phyloP scores from a whole-genome alignment of 768 basidiomycete species.

The Termitomyces sp. region DNA sequence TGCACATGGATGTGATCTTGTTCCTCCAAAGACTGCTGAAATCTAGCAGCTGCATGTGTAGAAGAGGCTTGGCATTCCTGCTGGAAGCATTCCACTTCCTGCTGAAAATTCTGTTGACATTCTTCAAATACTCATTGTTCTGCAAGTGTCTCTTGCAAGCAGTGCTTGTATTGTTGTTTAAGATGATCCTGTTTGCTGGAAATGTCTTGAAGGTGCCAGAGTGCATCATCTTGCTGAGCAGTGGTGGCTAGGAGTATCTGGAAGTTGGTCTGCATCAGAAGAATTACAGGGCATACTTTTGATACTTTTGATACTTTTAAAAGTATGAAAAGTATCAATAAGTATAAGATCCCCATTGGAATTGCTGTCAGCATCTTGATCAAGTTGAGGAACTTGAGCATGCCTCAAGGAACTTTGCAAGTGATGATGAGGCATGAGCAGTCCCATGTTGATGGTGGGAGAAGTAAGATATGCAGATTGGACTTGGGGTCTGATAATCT shows the following conservation, averaged over 20 bases:
- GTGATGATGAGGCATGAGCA: constrained; percentile 39
- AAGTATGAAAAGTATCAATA: too few relatives aligned
- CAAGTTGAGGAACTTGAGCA: constrained; percentile 32
- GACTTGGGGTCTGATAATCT: constrained; percentile 75
- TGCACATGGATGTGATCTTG: not conserved
- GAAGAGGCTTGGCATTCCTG: not conserved
- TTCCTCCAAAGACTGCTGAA: not conserved
- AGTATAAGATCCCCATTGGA: too few relatives aligned
- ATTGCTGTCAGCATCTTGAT: too few relatives aligned
- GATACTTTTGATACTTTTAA: too few relatives aligned
- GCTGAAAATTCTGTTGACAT: not conserved
- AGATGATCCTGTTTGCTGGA: not conserved
- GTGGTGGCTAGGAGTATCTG: not conserved
- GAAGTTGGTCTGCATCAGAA: too few relatives aligned
- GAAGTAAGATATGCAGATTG: constrained; percentile 63
- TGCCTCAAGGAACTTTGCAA: constrained; percentile 32
- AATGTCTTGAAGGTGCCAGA: not conserved
- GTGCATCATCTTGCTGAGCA: not conserved
- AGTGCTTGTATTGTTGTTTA: not conserved
- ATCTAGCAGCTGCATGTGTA: not conserved
- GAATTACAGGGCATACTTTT: too few relatives aligned
- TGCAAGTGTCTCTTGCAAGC: not conserved
- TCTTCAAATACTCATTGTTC: not conserved
- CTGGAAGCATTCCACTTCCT: not conserved
- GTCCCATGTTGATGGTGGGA: constrained; percentile 32